Evolutionary conservation across 2,329 filamentous ascomycete species (phyloP), one percentile per base, ranked within the genome.

Genomic region (Alternaria arborescens): DNA sequence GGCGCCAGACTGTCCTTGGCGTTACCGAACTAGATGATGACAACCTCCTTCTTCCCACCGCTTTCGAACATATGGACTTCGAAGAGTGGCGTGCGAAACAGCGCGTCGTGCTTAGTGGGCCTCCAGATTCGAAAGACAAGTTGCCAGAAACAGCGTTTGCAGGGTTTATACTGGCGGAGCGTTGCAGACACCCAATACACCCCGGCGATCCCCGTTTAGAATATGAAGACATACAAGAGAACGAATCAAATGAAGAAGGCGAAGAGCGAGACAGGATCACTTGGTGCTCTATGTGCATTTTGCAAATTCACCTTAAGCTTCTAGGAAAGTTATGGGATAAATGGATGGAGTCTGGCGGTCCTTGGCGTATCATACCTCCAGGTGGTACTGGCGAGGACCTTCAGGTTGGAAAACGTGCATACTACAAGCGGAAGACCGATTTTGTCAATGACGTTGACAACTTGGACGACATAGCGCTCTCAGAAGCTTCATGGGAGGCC

Each of bases 321-420:
- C 28, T 66, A 14, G 34, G 3, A 3, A 53, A 41, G 22, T 3
- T 70, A 36, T 38, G 42, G 26, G 26, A 41, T 0, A 58, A 51
- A 14, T 70, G 63, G 63, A 2, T n/a, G 1, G 41, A 58, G 2
- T 6, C 55, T 1, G 65, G 65, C 4, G 67, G 61, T 8, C 64
- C 67, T 1, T 68, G 65, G 63, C 58, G 58, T 5, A 18, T 24
- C 16, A 16, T 51, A 8, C 57, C 30, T 18, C 10, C 18, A 28
- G 57, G 44, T 22, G 14, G 10, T 18, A 20, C 38, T 8, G 40
- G 4, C 5, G 28, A 51, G 3, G 16, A 30, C 24, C 38, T 10
- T 2, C 22, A 44, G 8, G 11, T 2, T 7, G 5, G 12, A 12
- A 60, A 60, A 41, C 44, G 46, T 26, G 46, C 64, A 1, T 64